Evolutionary conservation across 179 eudicot species (phyloP).

Genomic region (Amaranthus tricolor): DNA sequence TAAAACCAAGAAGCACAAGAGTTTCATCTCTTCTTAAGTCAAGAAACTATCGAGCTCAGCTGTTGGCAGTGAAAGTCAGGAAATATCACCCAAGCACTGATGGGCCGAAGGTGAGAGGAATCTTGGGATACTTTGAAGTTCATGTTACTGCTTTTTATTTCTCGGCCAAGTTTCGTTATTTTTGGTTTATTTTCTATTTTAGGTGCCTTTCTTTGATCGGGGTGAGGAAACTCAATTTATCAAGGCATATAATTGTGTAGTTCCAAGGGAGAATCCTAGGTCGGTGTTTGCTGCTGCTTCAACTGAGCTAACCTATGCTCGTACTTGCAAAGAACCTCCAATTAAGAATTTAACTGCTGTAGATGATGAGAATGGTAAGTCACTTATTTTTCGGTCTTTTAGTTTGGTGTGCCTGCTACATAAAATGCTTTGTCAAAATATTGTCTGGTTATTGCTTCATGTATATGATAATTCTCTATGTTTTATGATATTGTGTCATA

Average conservation of each 20-base stretch:
- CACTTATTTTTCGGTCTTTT: neutral
- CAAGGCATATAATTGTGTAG: conserved; percentile 19
- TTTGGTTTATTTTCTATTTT: conserved; percentile 7
- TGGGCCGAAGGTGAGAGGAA: conserved; percentile 44
- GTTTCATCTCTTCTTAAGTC: conserved; percentile 33
- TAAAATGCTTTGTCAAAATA: neutral
- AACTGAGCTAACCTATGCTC: conserved; percentile 21
- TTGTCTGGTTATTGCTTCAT: neutral
- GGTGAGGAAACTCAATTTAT: conserved; percentile 24
- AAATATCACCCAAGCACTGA: conserved; percentile 40
- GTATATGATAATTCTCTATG: neutral
- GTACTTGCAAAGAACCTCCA: conserved; percentile 17
- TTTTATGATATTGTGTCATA: neutral
- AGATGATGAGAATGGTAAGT: conserved; percentile 30
- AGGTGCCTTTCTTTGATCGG: conserved; percentile 48
- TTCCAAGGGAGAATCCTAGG: conserved; percentile 52
- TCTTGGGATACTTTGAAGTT: neutral
- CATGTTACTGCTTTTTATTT: neutral
- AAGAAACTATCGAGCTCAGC: conserved; percentile 35
- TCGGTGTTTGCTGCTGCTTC: conserved; percentile 29
- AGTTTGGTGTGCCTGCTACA: neutral
- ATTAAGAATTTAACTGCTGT: conserved; percentile 12
- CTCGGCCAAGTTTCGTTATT: neutral
- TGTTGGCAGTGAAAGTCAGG: conserved; percentile 32
- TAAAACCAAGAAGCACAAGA: conserved; percentile 31